Evolutionary conservation across 768 basidiomycete genomes (phyloP).

Genomic region (Leccinum fibrillosum): DNA sequence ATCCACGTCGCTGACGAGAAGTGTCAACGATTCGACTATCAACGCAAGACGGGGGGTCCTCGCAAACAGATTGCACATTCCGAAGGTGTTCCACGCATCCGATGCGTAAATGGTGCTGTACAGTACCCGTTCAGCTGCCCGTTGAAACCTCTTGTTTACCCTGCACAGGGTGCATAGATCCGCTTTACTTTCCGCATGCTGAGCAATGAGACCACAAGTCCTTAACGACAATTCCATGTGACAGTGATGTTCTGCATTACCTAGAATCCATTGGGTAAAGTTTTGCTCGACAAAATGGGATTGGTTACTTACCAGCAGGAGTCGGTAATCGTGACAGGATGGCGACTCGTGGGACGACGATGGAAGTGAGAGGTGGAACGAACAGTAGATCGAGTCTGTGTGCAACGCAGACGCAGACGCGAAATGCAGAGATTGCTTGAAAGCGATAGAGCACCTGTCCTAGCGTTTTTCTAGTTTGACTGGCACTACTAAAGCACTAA

Average conservation of each 20-base stretch:
- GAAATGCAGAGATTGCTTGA: background rate
- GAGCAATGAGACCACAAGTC: constrained; percentile 55
- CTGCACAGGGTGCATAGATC: constrained; percentile 57
- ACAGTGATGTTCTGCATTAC: constrained; percentile 35
- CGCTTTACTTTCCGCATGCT: constrained; percentile 45
- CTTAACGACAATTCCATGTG: constrained; percentile 61
- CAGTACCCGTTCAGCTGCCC: constrained; percentile 52
- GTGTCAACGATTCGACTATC: constrained; percentile 53
- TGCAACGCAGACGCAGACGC: background rate
- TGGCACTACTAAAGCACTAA: background rate
- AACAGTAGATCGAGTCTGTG: background rate
- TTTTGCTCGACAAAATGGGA: background rate
- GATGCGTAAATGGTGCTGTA: constrained; percentile 57
- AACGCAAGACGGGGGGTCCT: constrained; percentile 44
- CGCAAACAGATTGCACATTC: constrained; percentile 47
- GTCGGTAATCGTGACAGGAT: background rate
- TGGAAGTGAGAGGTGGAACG: background rate
- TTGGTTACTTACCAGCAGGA: constrained; percentile 8
- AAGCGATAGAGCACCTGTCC: background rate
- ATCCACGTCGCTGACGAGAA: constrained; percentile 35
- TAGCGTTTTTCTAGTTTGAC: constrained; percentile 13
- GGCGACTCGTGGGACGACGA: background rate
- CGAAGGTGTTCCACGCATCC: constrained; percentile 36
- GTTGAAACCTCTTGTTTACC: constrained; percentile 54
- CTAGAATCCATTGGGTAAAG: constrained; percentile 5